Evolutionary conservation across 2,329 filamentous ascomycete genomes (phyloP).

Genomic region (Lecanicillium sp.): DNA sequence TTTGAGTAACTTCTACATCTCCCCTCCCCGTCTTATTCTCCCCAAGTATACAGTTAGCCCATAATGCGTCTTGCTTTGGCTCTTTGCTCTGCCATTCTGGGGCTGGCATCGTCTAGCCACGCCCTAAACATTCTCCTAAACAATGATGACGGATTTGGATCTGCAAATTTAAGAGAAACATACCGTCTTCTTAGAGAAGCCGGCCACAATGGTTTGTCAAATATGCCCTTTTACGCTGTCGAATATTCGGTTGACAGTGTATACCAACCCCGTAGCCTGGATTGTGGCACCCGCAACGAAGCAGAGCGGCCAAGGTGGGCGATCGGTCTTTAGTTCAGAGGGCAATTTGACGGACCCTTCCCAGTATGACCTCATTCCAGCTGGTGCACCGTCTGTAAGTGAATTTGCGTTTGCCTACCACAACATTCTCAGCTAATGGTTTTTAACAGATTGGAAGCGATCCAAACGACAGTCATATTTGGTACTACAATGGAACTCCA

Average conservation of each 20-base stretch:
- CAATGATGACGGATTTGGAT: constrained; percentile 23
- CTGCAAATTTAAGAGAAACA: constrained; percentile 19
- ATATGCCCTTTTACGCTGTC: accelerated
- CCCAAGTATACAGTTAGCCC: neutral
- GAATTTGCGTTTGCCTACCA: no score
- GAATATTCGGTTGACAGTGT: neutral
- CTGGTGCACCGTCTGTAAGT: constrained; percentile 19
- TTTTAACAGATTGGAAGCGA: constrained; percentile 38
- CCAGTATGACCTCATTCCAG: constrained; percentile 20
- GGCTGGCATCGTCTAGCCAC: constrained; percentile 7
- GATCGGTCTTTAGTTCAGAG: constrained; percentile 18
- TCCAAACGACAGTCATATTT: constrained; percentile 43
- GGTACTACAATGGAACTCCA: constrained; percentile 53
- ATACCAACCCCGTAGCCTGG: constrained; percentile 15
- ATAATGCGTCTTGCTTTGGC: constrained; percentile 2
- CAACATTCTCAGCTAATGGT: no score
- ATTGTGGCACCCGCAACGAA: constrained; percentile 21
- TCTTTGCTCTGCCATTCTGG: neutral
- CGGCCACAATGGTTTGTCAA: constrained; percentile 19
- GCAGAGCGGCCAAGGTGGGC: constrained; percentile 21
- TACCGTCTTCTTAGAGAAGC: constrained; percentile 20
- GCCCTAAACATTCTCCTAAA: constrained; percentile 21
- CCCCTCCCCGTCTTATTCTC: neutral
- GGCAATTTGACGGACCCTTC: constrained; percentile 18
- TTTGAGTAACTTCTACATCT: neutral